A percentile compares a stretch with the other conserved stretches of the same genome.
phyloP scores from a whole-genome alignment of 164 flowering plant species.

The Taxillus chinensis region DNA sequence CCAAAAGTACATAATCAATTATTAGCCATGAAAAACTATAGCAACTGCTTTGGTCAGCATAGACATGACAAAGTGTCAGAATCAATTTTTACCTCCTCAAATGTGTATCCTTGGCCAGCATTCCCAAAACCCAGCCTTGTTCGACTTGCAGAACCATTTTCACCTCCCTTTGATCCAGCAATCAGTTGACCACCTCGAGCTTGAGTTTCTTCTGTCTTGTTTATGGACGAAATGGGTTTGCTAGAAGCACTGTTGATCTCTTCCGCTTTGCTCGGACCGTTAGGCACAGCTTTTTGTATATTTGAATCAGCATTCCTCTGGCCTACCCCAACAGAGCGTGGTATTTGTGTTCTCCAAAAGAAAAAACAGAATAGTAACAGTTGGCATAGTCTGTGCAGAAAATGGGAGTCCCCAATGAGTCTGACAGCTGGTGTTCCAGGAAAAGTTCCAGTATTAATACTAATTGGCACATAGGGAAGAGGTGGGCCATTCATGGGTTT shows the following conservation, averaged over 20 bases:
- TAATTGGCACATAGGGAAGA: conserved; percentile 72
- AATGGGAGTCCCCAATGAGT: conserved; percentile 97
- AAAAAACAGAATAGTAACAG: conserved; percentile 87
- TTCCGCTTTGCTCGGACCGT: conserved; percentile 55
- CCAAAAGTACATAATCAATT: background rate
- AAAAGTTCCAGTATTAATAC: conserved; percentile 98
- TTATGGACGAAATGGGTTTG: conserved; percentile 34
- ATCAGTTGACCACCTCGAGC: conserved; percentile 45
- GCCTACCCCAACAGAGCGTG: conserved; percentile 43
- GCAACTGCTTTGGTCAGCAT: background rate
- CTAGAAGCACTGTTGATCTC: conserved; percentile 38
- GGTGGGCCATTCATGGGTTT: conserved; percentile 83
- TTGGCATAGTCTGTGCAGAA: conserved; percentile 91
- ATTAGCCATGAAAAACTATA: background rate
- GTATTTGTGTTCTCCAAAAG: conserved; percentile 73
- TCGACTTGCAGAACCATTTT: conserved; percentile 62
- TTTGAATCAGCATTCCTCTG: conserved; percentile 64
- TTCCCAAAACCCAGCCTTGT: conserved; percentile 80
- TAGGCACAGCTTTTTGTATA: conserved; percentile 59
- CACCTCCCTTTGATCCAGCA: conserved; percentile 62
- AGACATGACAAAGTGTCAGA: background rate
- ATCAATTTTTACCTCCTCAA: conserved; percentile 62
- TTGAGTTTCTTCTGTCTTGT: conserved; percentile 52
- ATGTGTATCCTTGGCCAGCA: conserved; percentile 99
- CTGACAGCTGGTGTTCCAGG: conserved; percentile 99